Base-by-base conservation (phyloP, 2,329 filamentous ascomycete species). In the Helotiales sp. region DNA sequence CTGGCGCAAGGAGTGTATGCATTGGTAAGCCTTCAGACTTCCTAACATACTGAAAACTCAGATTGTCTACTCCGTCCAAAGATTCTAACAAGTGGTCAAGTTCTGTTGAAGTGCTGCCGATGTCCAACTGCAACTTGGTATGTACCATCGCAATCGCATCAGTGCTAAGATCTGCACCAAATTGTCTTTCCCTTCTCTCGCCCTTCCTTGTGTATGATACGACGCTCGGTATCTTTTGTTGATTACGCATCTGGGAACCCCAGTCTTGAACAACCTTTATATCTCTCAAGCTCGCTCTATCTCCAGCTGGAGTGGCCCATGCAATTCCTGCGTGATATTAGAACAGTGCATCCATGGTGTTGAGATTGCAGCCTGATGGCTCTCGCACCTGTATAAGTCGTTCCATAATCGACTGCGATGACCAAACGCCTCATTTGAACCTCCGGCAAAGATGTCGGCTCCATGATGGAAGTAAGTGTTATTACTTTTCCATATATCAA, bases 41-140 rank as follows among this genome's bases (percentile, higher is more conserved):
- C 34, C 55, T 63, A 9, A 70, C 54, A 34, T 69, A 54, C 17
- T 61, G 38, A 48, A 71, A 69, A 31, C 61, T 53, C 1, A 71
- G 62, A 48, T 71, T 63, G n/a, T 62, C 60, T 62, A 68, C 70
- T 9, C 69, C 69, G 31, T 72, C 65, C 38, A 72, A 49, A 7
- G 61, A 50, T 34, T 69, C 59, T 4, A 70, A 25, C 8, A 68
- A 66, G 49, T 67, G 55, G 13, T 72, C 67, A 2, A 72, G 57
- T 52, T 71, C 70, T 3, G 64, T 63, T 8, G 57, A 53, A 6
- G 58, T 56, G 15, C 58, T 46, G 22, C 65, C 59, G 13, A 66
- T 51, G n/a, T 68, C 68, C 6, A 72, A 61, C 48, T 71, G 66
- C 2, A 71, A 57, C 40, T 72, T 72, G 1, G 69, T 72, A 49